Evolutionary conservation across 441 rosid genomes (phyloP), one percentile per base, ranked within the genome.

Genomic region (Breynia disticha): DNA sequence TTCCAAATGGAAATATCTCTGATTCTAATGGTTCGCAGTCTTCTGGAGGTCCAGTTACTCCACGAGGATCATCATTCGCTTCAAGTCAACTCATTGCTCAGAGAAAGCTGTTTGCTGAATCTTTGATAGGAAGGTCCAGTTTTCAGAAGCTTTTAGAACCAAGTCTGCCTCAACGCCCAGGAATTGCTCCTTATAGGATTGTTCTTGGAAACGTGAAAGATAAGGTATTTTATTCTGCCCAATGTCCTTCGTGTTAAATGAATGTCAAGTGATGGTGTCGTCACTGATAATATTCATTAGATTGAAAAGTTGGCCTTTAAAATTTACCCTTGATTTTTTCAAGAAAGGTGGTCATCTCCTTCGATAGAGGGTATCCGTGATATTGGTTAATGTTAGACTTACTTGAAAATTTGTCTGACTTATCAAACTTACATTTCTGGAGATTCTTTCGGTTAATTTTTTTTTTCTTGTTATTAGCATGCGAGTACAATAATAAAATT

Each of bases 61-160:
- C 76, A 38, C 71, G 84, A n/a, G 76, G 78, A 64, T 67, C 78
- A 51, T 61, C 81, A 61, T 72, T 81, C 58, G 50, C 72, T 57
- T 78, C 87, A 19, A 52, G 62, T 63, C 85, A 79, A 48, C 76
- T 83, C 45, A 57, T 71, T 57, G 79, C 81, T 50, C 95, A 90
- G 67, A 76, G 82, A 72, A 87, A 90, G 72, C 63, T 80, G 39
- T 74, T 80, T 52, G 75, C 86, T n/a, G 96, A 90, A 59, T 76
- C 98, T 52, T 77, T 80, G 73, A 76, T 76, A 39, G 96, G 95
- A 69, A 79, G 90, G 76, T 80, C 93, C 65, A 87, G 96, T 76
- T 87, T 90, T 75, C 96, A 83, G 67, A 90, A 85, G 73, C 93
- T 90, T 66, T 71, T 90, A 56, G 96, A 90, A 74, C 96, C 96